A percentile compares a stretch with the other conserved stretches of the same genome.
phyloP scores from a whole-genome alignment of 495 filamentous ascomycete species.

The Echria macrotheca region DNA sequence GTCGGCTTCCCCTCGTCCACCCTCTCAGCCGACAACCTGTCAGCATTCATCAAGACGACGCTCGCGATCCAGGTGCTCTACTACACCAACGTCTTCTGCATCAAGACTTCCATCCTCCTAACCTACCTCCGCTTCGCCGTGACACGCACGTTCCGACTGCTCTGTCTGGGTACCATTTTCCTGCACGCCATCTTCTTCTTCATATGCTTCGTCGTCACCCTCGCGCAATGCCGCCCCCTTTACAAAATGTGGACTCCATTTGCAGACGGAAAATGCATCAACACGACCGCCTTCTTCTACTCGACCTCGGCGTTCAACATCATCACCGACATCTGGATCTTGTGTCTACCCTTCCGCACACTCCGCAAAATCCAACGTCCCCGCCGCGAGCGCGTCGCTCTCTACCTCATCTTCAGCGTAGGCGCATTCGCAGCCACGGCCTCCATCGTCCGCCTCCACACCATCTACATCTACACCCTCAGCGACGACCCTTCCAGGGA shows the following conservation, averaged over 20 bases:
- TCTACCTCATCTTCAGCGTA: constrained; percentile 45
- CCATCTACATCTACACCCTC: constrained; percentile 30
- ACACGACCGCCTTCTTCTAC: constrained; percentile 47
- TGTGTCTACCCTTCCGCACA: constrained; percentile 44
- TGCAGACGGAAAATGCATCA: constrained; percentile 41
- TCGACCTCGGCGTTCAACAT: constrained; percentile 49
- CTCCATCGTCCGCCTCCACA: constrained; percentile 42
- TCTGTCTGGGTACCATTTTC: constrained; percentile 30
- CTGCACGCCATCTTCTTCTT: constrained; percentile 35
- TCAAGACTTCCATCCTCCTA: constrained; percentile 45
- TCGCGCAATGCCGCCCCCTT: constrained; percentile 42
- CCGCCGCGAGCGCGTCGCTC: constrained; percentile 38
- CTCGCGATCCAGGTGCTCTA: constrained; percentile 43
- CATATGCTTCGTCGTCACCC: constrained; percentile 31
- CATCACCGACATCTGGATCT: constrained; percentile 46
- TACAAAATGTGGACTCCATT: constrained; percentile 35
- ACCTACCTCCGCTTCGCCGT: constrained; percentile 44
- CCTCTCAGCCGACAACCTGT: constrained; percentile 26
- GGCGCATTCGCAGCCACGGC: constrained; percentile 41
- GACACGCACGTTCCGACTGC: constrained; percentile 24
- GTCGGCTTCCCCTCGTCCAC: constrained; percentile 28
- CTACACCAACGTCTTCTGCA: constrained; percentile 31
- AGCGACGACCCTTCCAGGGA: constrained; percentile 29
- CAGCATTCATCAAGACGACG: constrained; percentile 27
- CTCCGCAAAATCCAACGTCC: constrained; percentile 40